Percentiles rank a stretch among this genome's conserved stretches.
These are phyloP conservation scores for Xylaria hypoxylon DNA, from an alignment of 2,329 filamentous ascomycete genomes.

Conservation along the genomic window DNA sequence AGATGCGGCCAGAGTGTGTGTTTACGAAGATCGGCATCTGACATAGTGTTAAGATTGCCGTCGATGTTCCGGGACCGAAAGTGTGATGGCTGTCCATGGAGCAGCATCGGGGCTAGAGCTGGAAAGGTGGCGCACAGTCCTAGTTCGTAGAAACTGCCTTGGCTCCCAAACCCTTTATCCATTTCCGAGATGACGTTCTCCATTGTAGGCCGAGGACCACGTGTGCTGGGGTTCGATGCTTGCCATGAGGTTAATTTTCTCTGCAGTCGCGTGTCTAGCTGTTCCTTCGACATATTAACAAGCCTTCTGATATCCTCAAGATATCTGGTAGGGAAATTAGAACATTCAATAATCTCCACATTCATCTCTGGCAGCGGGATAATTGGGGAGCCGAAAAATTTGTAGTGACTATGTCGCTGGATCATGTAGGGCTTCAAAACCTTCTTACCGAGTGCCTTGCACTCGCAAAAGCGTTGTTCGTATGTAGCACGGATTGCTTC, in stretches of 20 bases:
- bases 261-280: too few relatives aligned
- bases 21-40: neutral
- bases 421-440: too few relatives aligned
- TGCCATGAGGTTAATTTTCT: neutral
- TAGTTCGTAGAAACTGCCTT: slow-evolving; percentile 23
- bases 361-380: too few relatives aligned
- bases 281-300: too few relatives aligned
- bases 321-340: too few relatives aligned
- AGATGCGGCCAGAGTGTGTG: neutral
- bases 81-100: neutral
- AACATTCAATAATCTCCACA: too few relatives aligned
- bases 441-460: too few relatives aligned
- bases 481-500: neutral
- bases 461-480: too few relatives aligned
- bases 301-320: too few relatives aligned
- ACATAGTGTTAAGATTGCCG: neutral
- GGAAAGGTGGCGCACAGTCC: slow-evolving; percentile 26
- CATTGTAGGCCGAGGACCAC: slow-evolving; percentile 12
- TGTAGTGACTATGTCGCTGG: too few relatives aligned
- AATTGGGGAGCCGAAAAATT: too few relatives aligned
- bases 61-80: neutral
- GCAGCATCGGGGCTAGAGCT: slow-evolving; percentile 20
- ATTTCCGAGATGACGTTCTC: slow-evolving; percentile 28
- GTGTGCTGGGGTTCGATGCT: neutral
- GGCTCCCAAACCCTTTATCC: slow-evolving; percentile 21